Base-by-base conservation (phyloP, 1,139 yeast species). In the Pichia inconspicua region DNA sequence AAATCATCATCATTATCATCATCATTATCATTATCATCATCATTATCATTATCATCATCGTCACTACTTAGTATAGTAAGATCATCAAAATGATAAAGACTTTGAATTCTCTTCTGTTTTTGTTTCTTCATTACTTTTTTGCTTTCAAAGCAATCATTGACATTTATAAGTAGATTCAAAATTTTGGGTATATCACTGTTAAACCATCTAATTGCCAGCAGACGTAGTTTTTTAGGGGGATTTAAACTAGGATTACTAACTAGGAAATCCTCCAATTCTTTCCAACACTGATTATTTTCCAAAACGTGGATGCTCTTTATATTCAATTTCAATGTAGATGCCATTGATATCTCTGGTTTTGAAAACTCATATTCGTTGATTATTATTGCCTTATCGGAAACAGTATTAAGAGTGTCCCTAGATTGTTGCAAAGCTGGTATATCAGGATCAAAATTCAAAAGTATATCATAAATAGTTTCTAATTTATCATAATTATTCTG, bases 191-290 rank as follows among this genome's bases (percentile, higher is more conserved):
- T 9, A 49, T 76, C 69, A 1, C 77, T 79, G 27, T 65, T 54
- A 51, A 67, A 73, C 55, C 70, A 71, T 22, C 56, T 63, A 25
- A 77, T 50, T 2, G 74, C 71, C 39, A 63, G 60, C 15, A 61
- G 56, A 25, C 71, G 60, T 51, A 78, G 76, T 3, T 49, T 50
- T n/a, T 61, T 58, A 40, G 62, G 59, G 7, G 71, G 49, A 36
- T 57, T 51, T 30, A 71, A 52, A 31, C 56, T 59, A 1, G 57
- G 52, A 45, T 69, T 69, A 5, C 44, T 34, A 4, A 46, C 31
- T 28, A 55, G 53, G 5, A 48, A 45, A 1, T 38, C 45, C 2
- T 48, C 41, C 25, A 61, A 41, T 40, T 55, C 59, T 25, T 45
- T 49, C 55, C 55, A 53, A 15, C 37, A 35, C 2, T 19, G 6